Conservation (phyloP, 2,329 filamentous ascomycete species). For the Emericellopsis atlantica region DNA sequence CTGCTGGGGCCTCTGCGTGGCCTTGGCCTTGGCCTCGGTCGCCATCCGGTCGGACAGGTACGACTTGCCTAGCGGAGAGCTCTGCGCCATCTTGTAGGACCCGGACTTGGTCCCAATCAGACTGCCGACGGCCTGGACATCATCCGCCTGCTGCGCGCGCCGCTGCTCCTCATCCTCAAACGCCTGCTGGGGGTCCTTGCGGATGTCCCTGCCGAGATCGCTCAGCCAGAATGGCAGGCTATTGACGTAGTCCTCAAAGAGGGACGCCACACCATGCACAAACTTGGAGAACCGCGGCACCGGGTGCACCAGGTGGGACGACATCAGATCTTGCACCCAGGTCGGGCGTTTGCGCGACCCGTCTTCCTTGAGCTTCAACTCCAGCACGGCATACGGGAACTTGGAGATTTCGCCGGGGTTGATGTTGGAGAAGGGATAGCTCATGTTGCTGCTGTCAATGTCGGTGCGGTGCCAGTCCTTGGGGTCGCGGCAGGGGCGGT, state of each 20-base stretch:
- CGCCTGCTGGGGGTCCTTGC: conserved; percentile 78
- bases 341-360: conserved; percentile 55
- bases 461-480: conserved; percentile 84
- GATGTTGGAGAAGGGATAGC: conserved; percentile 77
- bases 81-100: conserved; percentile 45
- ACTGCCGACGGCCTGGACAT: conserved; percentile 81
- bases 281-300: conserved; percentile 93
- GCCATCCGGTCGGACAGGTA: conserved; percentile 44
- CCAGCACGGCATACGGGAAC: conserved; percentile 83
- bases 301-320: conserved; percentile 82
- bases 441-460: conserved; percentile 71
- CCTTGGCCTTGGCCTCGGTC: conserved; percentile 20
- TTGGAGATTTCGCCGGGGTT: conserved; percentile 83
- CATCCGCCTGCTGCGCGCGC: conserved; percentile 67
- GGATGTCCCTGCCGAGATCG: conserved; percentile 85
- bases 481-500: conserved; percentile 80
- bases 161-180: conserved; percentile 87
- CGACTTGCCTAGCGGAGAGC: conserved; percentile 57
- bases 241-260: conserved; percentile 96
- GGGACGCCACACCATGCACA: conserved; percentile 77
- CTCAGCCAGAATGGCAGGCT: conserved; percentile 92
- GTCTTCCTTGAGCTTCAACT: conserved; percentile 76
- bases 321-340: conserved; percentile 88
- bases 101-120: conserved; percentile 52
- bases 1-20: neutral